phyloP scores from a whole-genome alignment of 306 rosid species.

The Quercus cerris region DNA sequence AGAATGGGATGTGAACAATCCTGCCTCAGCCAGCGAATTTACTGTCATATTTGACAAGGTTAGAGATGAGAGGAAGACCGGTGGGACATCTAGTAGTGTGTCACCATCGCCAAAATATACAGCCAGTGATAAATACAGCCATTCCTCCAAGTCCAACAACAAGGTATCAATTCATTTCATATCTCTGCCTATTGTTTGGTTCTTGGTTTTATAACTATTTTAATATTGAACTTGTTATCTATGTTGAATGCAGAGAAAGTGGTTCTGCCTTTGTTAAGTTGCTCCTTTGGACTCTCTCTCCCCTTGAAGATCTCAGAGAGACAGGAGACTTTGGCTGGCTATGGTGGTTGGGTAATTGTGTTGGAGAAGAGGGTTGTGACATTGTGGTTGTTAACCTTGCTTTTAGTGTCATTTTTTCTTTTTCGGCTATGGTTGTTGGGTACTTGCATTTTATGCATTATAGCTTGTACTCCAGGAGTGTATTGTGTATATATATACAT shows the following conservation, averaged over 20 bases:
- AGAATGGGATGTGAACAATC: constrained; percentile 94
- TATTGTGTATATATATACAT: too few relatives aligned
- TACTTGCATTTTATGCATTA: too few relatives aligned
- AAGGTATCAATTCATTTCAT: constrained; percentile 31
- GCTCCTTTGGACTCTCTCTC: too few relatives aligned
- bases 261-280: constrained; percentile 52
- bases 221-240: not conserved
- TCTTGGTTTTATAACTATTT: not conserved
- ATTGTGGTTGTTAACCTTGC: too few relatives aligned
- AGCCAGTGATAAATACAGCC: constrained; percentile 19
- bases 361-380: not conserved
- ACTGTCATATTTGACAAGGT: constrained; percentile 79
- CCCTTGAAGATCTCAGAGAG: too few relatives aligned
- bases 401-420: too few relatives aligned
- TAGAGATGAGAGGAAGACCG: constrained; percentile 67
- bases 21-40: constrained; percentile 75
- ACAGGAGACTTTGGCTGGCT: not conserved
- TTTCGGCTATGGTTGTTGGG: too few relatives aligned
- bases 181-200: not conserved
- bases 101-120: too few relatives aligned
- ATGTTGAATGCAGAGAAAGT: constrained; percentile 48
- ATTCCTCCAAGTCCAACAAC: constrained; percentile 5
- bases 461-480: too few relatives aligned
- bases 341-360: not conserved
- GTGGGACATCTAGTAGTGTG: constrained; percentile 27